Conservation (phyloP, 306 rosid species). For the Canavalia gladiata region DNA sequence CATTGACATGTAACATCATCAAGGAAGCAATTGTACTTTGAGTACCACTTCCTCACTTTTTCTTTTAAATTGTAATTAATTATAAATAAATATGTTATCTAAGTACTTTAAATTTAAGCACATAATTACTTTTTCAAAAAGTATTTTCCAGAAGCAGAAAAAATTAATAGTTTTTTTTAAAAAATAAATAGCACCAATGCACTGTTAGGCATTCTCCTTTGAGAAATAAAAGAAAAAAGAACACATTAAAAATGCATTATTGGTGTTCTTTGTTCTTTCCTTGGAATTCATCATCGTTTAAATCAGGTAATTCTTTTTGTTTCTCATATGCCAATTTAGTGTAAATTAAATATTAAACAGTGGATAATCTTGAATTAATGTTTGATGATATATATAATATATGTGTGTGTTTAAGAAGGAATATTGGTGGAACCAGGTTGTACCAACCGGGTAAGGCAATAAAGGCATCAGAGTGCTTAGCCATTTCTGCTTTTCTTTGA, state of each 20-base stretch:
- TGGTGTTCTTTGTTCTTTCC: not conserved
- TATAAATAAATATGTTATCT: not conserved
- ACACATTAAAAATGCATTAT: not conserved
- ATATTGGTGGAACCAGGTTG: slow-evolving; percentile 16
- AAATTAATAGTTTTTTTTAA: too few species aligned
- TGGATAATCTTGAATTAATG: not conserved
- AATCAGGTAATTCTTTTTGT: not conserved
- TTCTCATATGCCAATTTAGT: not conserved
- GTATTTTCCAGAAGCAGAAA: too few species aligned
- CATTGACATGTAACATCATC: slow-evolving; percentile 10
- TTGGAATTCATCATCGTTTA: not conserved
- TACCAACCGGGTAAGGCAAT: slow-evolving; percentile 98
- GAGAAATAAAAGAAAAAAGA: not conserved
- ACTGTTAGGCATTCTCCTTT: not conserved
- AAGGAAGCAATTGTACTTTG: not conserved
- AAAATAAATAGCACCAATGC: not conserved
- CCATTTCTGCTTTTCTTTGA: slow-evolving; percentile 99
- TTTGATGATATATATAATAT: not conserved
- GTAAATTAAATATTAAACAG: not conserved
- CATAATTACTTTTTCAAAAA: not conserved
- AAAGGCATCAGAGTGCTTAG: slow-evolving; percentile 94
- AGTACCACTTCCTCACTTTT: not conserved
- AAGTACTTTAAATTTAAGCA: not conserved
- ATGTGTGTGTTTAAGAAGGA: not conserved
- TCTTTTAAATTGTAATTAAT: not conserved